Evolutionary conservation across 345 rosid species (phyloP).

Genomic region (Ceriops decandra): DNA sequence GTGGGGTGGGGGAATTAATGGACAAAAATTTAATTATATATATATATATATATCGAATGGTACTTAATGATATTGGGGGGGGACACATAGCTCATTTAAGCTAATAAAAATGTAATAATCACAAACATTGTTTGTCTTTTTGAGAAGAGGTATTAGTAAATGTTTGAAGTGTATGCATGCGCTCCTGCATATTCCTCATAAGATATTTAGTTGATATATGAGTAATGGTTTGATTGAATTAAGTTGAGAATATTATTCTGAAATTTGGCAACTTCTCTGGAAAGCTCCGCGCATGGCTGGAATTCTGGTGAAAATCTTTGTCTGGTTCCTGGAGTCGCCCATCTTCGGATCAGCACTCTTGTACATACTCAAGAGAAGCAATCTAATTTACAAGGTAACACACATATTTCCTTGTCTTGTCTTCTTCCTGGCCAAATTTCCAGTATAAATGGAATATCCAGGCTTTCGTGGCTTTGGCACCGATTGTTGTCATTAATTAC

Average conservation of each 20-base stretch:
- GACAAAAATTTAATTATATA: no score
- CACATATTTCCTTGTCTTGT: not conserved
- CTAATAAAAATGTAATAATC: no score
- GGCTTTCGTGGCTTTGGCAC: no score
- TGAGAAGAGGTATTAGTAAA: no score
- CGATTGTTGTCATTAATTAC: no score
- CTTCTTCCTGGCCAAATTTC: not conserved
- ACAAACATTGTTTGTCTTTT: no score
- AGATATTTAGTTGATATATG: not conserved
- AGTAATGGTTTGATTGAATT: not conserved
- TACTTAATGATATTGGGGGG: no score
- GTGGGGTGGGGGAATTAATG: no score
- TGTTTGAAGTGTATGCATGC: no score
- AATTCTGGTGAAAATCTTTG: slow-evolving; percentile 49
- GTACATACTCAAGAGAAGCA: slow-evolving; percentile 49
- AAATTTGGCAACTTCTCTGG: not conserved
- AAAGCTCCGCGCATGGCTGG: slow-evolving; percentile 76
- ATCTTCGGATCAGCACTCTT: slow-evolving; percentile 43
- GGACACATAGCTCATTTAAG: no score
- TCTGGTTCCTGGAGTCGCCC: slow-evolving; percentile 54
- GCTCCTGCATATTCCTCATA: no score
- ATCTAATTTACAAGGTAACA: slow-evolving; percentile 54
- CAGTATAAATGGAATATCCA: not conserved
- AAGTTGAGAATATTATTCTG: not conserved
- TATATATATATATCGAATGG: no score